Base-by-base conservation (phyloP, 331 rosid species). In the Quercus lobata region DNA sequence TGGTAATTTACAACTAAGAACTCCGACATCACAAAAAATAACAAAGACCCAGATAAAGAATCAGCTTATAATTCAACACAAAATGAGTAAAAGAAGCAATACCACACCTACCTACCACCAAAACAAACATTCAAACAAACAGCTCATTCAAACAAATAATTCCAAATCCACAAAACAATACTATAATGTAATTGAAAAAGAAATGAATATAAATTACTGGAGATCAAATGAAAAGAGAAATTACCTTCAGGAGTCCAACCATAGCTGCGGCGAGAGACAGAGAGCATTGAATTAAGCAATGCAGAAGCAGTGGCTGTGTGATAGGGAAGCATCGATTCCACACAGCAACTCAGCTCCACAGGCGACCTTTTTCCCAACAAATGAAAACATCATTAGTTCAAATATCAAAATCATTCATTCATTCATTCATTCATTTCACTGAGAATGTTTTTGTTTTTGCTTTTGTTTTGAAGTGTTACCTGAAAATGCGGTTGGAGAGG, bases 231-330 rank as follows among this genome's bases (percentile, higher is more conserved):
- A 32, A 54, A 34, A 73, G 61, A 15, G 63, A 30, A 82, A 81
- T 76, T 82, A 94, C 97, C 97, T 86, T 94, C 97, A 62, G 91
- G 82, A 60, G 88, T 91, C 98, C 97, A 95, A 79, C 89, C 89
- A 71, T 75, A 88, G 8, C 90, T 82, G 34, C 92, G 89, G 79
- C 86, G 82, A 79, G 95, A 90, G 15, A 83, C 91, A 29, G 95
- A 92, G 32, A 94, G 95, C 97, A 91, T 90, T 44, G 97, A 94
- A 58, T 87, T 92, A 63, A 94, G 88, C 89, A 94, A 90, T 77
- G 98, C 95, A 25, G 98, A 92, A 75, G 98, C 97, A 1, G 97
- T 92, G 54, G 91, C 95, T 8, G 89, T 86, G 87, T 94, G 95
- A 74, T 90, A 92, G 2, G 98, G 98, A 77, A 91, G 90, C 93